Evolutionary conservation across 2,329 filamentous ascomycete species (phyloP), one percentile per base, ranked within the genome.

Genomic region (Cladophialophora exuberans): DNA sequence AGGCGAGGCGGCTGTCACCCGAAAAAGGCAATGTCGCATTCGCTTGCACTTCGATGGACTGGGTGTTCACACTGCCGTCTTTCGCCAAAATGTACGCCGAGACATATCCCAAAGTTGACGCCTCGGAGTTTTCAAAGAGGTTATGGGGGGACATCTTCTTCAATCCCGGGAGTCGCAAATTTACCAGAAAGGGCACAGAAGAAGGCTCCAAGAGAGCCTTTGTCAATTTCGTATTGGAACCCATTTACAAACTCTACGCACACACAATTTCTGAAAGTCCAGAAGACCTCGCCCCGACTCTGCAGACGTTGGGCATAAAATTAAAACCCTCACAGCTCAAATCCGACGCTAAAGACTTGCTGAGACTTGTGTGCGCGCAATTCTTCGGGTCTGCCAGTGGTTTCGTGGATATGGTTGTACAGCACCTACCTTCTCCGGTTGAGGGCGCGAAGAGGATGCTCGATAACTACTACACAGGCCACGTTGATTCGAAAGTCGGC

Each of bases 21-120:
- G 94, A 99, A 69, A 96, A 92, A 75, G 94, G 94, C 59, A 99
- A 99, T 69, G 94, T 99, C n/a, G 86, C 95, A 7, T 99, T 99
- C 69, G 89, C 93, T 0, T 96, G 90, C 71, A 90, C 89, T 45
- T 88, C 85, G 57, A 93, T 97, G 87, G 88, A 89, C 52, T 99
- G 94, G 94, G 96, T 90, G 71, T 97, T 99, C 70, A 97, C 92
- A 0, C 77, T 99, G 28, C 86, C 87, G 59, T 97, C 92, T 1
- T 99, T 99, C 69, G 88, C 94, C 10, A 92, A 90, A 71, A 96
- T 97, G 90, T 99, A 99, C 70, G 86, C 91, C 4, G 89, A 96
- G 63, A 90, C 83, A 45, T 96, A 93, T 70, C 85, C 88, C 4
- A 87, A 87, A 47, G 81, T 97, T 65, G 90, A 95, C 69, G 79